phyloP scores from a whole-genome alignment of 1,139 yeast genomes.

The Arxiozyma telluris region DNA sequence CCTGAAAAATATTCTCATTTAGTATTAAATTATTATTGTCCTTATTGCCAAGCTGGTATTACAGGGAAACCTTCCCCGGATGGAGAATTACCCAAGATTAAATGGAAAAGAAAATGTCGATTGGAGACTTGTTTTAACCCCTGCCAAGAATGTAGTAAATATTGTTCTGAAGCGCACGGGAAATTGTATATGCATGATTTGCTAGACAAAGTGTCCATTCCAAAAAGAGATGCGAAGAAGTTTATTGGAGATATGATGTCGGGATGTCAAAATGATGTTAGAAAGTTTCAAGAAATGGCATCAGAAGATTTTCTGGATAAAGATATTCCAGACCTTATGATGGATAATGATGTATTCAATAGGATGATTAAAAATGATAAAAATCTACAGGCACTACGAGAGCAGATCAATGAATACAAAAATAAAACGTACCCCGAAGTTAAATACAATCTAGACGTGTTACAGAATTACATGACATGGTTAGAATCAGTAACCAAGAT shows the following conservation, averaged over 20 bases:
- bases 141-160: slow-evolving; percentile 48
- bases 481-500: slow-evolving; percentile 22
- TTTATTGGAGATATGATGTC: slow-evolving; percentile 18
- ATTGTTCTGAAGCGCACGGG: slow-evolving; percentile 73
- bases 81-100: slow-evolving; percentile 33
- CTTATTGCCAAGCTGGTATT: slow-evolving; percentile 55
- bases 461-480: slow-evolving; percentile 26
- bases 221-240: slow-evolving; percentile 9
- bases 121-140: slow-evolving; percentile 52
- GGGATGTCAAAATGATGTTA: slow-evolving; percentile 19
- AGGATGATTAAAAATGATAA: slow-evolving; percentile 27
- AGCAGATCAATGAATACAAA: slow-evolving; percentile 15
- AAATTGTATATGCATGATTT: slow-evolving; percentile 39
- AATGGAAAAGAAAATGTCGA: slow-evolving; percentile 75
- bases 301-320: slow-evolving; percentile 12
- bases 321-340: slow-evolving; percentile 16
- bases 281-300: slow-evolving; percentile 22
- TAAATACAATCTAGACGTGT: slow-evolving; percentile 10
- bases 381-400: slow-evolving; percentile 14
- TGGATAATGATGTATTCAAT: slow-evolving; percentile 33
- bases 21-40: slow-evolving; percentile 63
- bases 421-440: slow-evolving; percentile 15
- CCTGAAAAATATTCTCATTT: slow-evolving; percentile 46
- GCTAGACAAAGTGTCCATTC: slow-evolving; percentile 18
- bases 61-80: slow-evolving; percentile 23